phyloP scores from a whole-genome alignment of 2,329 filamentous ascomycete genomes.

The Botryotinia convoluta region DNA sequence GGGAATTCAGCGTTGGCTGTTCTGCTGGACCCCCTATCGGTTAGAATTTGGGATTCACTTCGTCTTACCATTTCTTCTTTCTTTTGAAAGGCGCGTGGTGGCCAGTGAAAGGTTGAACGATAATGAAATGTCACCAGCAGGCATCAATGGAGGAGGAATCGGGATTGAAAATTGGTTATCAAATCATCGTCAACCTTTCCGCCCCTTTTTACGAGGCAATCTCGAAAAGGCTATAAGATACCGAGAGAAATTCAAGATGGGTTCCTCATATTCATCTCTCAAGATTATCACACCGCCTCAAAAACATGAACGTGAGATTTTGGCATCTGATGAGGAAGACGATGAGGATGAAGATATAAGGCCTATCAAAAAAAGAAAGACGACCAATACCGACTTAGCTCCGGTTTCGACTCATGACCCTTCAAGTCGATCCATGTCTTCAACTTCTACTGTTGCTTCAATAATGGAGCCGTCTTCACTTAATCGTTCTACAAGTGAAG shows the following conservation, averaged over 20 bases:
- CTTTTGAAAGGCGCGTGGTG: neutral
- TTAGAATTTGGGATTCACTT: neutral
- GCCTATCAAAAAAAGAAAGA: slow-evolving; percentile 32
- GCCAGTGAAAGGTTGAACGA: slow-evolving; percentile 6
- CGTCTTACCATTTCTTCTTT: neutral
- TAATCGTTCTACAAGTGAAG: slow-evolving; percentile 27
- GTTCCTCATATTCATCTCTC: slow-evolving; percentile 26
- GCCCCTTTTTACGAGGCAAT: slow-evolving; percentile 30
- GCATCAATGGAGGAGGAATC: slow-evolving; percentile 24
- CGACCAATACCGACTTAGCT: neutral
- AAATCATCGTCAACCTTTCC: slow-evolving; percentile 17
- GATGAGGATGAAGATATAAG: slow-evolving; percentile 31
- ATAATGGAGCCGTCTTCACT: slow-evolving; percentile 4
- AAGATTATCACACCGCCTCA: slow-evolving; percentile 15
- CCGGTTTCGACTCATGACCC: neutral
- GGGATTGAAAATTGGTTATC: slow-evolving; percentile 19
- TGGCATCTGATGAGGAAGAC: slow-evolving; percentile 27
- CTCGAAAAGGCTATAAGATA: slow-evolving; percentile 25
- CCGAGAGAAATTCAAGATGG: slow-evolving; percentile 26
- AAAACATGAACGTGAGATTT: slow-evolving; percentile 14
- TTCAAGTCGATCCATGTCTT: neutral
- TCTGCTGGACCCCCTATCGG: neutral
- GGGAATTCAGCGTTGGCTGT: neutral
- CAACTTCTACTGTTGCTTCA: slow-evolving; percentile 6
- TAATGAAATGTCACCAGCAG: slow-evolving; percentile 28